Conservation (phyloP, 345 rosid genomes). For the Pugionium dolabratum region DNA sequence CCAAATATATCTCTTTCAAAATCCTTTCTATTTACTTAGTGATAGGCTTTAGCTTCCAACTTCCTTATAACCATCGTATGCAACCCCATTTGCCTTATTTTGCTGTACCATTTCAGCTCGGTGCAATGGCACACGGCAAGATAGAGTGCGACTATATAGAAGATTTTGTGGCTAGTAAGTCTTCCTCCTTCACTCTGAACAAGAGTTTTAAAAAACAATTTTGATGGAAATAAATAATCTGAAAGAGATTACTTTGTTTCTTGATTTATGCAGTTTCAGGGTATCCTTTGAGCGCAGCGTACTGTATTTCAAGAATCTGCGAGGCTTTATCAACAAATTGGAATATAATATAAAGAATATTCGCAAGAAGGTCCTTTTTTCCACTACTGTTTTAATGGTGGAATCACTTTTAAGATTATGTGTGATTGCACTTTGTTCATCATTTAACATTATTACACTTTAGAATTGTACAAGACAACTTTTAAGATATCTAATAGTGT, state of each 20-base stretch:
- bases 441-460: too few species aligned
- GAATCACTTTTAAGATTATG: constrained; percentile 10
- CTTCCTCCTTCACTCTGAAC: constrained; percentile 1
- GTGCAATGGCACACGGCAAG: constrained; percentile 94
- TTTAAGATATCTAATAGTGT: too few species aligned
- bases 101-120: constrained; percentile 49
- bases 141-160: constrained; percentile 59
- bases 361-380: constrained; percentile 8
- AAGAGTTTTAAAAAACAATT: neutral
- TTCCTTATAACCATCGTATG: neutral
- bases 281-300: constrained; percentile 85
- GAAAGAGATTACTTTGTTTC: neutral
- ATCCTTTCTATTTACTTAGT: neutral
- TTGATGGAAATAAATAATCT: constrained; percentile 11
- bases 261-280: constrained; percentile 64
- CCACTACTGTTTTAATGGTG: neutral
- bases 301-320: constrained; percentile 73
- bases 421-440: constrained; percentile 9
- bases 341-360: constrained; percentile 40
- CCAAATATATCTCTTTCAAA: neutral
- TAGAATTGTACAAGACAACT: too few species aligned
- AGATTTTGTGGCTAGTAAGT: constrained; percentile 65
- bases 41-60: neutral
- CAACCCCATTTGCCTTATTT: neutral
- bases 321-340: constrained; percentile 65